These are phyloP conservation scores for Taiozyma sp. DNA, from an alignment of 1,139 yeast species.

Conservation along the genomic window DNA sequence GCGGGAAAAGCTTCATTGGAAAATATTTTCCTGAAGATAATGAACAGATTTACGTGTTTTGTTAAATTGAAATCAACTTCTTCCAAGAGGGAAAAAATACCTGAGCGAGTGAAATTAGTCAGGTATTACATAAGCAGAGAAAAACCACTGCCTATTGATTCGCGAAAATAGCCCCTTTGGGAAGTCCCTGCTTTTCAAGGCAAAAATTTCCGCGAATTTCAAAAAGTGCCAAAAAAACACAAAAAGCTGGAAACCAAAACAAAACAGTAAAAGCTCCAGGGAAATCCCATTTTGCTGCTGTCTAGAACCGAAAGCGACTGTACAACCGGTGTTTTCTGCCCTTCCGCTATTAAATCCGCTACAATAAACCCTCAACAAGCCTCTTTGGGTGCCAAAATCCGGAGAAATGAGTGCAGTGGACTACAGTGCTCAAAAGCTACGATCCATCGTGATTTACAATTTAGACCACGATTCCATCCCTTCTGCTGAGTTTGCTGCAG, in stretches of 20 bases:
- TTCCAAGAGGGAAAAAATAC: background rate
- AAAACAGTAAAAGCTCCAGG: background rate
- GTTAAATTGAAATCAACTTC: background rate
- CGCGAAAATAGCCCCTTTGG: background rate
- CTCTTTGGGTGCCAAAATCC: background rate
- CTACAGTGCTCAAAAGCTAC: constrained; percentile 35
- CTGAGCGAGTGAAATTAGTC: background rate
- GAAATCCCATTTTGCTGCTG: background rate
- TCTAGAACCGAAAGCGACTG: background rate
- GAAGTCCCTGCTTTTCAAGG: background rate
- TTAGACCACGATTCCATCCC: constrained; percentile 64
- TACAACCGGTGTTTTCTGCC: background rate
- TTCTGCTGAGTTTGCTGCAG: constrained; percentile 81
- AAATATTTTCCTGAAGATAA: background rate
- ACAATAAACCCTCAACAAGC: background rate
- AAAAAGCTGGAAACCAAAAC: background rate
- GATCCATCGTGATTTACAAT: constrained; percentile 60
- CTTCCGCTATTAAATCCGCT: background rate
- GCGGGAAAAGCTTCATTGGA: background rate
- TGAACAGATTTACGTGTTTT: background rate
- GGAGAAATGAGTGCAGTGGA: constrained; percentile 20
- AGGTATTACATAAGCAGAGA: background rate
- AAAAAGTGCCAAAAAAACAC: background rate
- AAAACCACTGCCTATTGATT: background rate
- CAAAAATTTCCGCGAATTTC: background rate